phyloP scores from a whole-genome alignment of 2,329 filamentous ascomycete species.

The Fusarium floridanum region DNA sequence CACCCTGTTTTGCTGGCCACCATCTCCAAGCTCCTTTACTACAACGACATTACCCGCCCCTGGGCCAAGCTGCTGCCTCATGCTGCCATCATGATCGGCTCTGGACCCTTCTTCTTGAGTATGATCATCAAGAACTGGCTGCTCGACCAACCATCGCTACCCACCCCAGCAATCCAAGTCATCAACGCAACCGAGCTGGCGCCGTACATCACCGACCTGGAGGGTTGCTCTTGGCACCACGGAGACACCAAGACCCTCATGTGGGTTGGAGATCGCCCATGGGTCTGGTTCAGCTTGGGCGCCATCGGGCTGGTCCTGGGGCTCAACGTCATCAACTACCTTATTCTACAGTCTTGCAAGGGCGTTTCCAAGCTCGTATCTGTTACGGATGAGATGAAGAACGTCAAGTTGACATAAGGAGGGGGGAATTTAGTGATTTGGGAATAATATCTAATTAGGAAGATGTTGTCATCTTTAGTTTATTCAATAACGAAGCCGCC shows the following conservation, averaged over 20 bases:
- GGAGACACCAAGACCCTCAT: slow-evolving; percentile 61
- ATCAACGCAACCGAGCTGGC: slow-evolving; percentile 42
- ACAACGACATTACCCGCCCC: slow-evolving; percentile 70
- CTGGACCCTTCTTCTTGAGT: slow-evolving; percentile 81
- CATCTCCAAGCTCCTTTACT: slow-evolving; percentile 72
- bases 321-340: slow-evolving; percentile 33
- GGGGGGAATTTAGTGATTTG: not conserved
- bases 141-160: slow-evolving; percentile 57
- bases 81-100: slow-evolving; percentile 84
- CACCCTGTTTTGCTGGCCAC: slow-evolving; percentile 82
- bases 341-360: slow-evolving; percentile 26
- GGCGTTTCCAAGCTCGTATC: slow-evolving; percentile 24
- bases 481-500: slow-evolving; percentile 3
- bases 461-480: not conserved
- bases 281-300: slow-evolving; percentile 50
- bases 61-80: slow-evolving; percentile 75
- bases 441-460: slow-evolving; percentile 1
- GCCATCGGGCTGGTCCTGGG: slow-evolving; percentile 39
- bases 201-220: slow-evolving; percentile 53
- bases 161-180: slow-evolving; percentile 45
- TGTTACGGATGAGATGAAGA: slow-evolving; percentile 29
- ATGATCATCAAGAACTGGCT: slow-evolving; percentile 83
- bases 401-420: slow-evolving; percentile 38
- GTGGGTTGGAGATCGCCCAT: slow-evolving; percentile 58
- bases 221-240: slow-evolving; percentile 61